Conservation (phyloP, 768 basidiomycete species). For the Podaxis carcinomalis region DNA sequence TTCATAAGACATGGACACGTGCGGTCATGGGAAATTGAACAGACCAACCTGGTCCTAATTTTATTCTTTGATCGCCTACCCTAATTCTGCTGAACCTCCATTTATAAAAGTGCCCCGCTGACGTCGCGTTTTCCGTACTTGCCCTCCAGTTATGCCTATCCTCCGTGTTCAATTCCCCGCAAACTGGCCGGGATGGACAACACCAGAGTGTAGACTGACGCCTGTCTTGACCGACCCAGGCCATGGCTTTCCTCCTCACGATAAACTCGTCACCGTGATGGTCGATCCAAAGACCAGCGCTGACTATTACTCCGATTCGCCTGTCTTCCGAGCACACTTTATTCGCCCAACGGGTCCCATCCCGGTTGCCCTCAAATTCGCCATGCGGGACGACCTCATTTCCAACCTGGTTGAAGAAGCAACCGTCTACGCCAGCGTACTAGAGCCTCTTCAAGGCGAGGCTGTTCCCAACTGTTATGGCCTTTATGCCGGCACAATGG, state of each 20-base stretch:
- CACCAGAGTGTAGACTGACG: conserved; percentile 24
- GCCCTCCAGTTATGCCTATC: conserved; percentile 16
- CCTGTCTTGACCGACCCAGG: conserved; percentile 13
- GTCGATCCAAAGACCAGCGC: conserved; percentile 26
- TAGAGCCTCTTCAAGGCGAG: conserved; percentile 28
- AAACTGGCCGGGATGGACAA: conserved; percentile 33
- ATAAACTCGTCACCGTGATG: conserved; percentile 20
- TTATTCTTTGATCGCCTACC: neutral
- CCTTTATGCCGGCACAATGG: conserved; percentile 26
- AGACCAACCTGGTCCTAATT: neutral
- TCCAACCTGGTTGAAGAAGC: conserved; percentile 30
- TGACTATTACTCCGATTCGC: conserved; percentile 34
- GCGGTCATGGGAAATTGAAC: neutral
- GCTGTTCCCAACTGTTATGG: conserved; percentile 31
- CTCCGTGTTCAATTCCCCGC: conserved; percentile 30
- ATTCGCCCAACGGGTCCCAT: conserved; percentile 11
- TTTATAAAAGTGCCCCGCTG: conserved; percentile 4
- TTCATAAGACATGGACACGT: neutral
- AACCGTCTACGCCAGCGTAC: conserved; percentile 25
- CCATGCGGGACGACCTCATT: conserved; percentile 33
- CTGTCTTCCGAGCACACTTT: conserved; percentile 28
- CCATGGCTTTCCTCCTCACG: conserved; percentile 1
- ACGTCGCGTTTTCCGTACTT: neutral
- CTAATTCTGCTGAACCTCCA: neutral
- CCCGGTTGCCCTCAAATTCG: conserved; percentile 31